A percentile compares a stretch with the other conserved stretches of the same genome.
Conservation (phyloP, 257 asterid genomes). For the Ligustrum vulgare region DNA sequence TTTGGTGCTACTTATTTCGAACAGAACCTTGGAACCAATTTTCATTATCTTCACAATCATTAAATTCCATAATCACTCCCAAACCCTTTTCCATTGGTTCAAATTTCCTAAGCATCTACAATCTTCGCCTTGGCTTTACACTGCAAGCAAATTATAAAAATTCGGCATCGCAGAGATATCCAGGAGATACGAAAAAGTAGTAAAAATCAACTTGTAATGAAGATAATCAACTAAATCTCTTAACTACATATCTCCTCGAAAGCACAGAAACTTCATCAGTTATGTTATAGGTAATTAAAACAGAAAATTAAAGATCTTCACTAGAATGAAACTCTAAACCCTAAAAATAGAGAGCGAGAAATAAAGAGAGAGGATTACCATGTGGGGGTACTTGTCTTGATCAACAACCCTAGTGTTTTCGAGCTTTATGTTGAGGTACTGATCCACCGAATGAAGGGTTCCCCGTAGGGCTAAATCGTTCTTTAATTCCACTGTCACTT, state of each 20-base stretch:
- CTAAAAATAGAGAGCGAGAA: constrained; percentile 15
- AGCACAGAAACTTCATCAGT: too few species aligned
- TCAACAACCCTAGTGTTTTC: constrained; percentile 94
- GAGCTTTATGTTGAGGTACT: constrained; percentile 92
- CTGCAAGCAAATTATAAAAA: not conserved
- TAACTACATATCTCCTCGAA: too few species aligned
- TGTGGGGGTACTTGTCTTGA: constrained; percentile 94
- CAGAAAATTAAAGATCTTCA: not conserved
- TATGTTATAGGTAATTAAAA: not conserved
- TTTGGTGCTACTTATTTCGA: not conserved
- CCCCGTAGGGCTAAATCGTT: constrained; percentile 94
- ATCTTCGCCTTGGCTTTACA: not conserved
- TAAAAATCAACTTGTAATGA: not conserved
- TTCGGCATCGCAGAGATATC: not conserved
- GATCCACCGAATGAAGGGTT: constrained; percentile 94
- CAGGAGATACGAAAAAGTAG: not conserved
- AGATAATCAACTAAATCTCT: not conserved
- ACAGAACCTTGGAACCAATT: not conserved
- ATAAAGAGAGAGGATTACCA: constrained; percentile 47
- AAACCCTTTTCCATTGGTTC: not conserved
- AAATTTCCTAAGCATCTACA: not conserved
- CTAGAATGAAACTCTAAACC: constrained; percentile 15
- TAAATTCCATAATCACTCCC: constrained; percentile 7
- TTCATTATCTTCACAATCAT: constrained; percentile 6
- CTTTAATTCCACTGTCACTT: constrained; percentile 95